phyloP scores from a whole-genome alignment of 2,329 filamentous ascomycete genomes.

The Penicillium sp. region DNA sequence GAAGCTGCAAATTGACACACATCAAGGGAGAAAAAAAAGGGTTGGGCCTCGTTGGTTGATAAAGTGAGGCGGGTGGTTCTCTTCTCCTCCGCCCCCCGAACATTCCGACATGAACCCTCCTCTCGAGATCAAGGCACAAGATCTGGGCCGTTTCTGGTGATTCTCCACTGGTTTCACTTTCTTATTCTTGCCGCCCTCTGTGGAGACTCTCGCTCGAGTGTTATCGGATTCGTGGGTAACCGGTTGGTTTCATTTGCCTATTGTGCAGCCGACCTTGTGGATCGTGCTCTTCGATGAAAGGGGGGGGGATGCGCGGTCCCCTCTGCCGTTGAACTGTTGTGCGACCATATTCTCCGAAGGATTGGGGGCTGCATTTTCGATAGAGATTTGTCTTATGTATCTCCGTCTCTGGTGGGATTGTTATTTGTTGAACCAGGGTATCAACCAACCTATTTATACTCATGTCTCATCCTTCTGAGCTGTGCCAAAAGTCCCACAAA shows the following conservation, averaged over 20 bases:
- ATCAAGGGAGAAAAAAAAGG: conserved; percentile 15
- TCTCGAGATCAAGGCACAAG: background rate
- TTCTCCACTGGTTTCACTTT: background rate
- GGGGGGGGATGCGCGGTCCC: conserved; percentile 3
- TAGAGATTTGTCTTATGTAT: conserved; percentile 16
- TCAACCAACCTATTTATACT: conserved; percentile 21
- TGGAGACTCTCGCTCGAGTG: conserved; percentile 4
- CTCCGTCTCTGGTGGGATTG: background rate
- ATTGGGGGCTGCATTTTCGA: conserved; percentile 6
- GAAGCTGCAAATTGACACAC: conserved; percentile 1
- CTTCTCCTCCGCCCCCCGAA: conserved; percentile 12
- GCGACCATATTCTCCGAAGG: conserved; percentile 16
- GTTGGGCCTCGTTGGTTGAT: conserved; percentile 31
- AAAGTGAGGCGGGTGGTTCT: conserved; percentile 35
- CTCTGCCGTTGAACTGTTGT: conserved; percentile 6
- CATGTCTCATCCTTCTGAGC: conserved; percentile 6
- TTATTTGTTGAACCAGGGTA: background rate
- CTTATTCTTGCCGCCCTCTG: background rate
- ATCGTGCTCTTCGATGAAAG: conserved; percentile 3
- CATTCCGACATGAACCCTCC: conserved; percentile 18
- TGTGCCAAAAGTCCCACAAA: conserved; percentile 5
- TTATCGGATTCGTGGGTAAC: conserved; percentile 1
- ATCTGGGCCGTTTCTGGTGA: background rate
- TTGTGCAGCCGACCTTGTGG: conserved; percentile 2
- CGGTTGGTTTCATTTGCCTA: conserved; percentile 8